These are phyloP conservation scores for Zelonia costaricensis DNA, from an alignment of 208 protist genomes.

Conservation along the genomic window DNA sequence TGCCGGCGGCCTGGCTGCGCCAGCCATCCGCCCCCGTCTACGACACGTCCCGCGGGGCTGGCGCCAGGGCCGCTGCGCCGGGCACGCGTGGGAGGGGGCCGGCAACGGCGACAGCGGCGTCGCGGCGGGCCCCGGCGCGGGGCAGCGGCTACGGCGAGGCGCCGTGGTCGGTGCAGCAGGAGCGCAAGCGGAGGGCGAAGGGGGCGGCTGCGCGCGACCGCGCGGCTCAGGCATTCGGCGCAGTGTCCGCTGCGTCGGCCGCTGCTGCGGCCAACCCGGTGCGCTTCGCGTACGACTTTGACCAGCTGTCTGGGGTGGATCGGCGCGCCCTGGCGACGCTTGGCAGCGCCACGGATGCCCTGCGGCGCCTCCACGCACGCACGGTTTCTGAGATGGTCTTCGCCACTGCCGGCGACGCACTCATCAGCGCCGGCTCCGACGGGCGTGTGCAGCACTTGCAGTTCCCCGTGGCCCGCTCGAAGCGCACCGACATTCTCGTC, in stretches of 20 bases:
- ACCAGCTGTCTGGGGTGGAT: not conserved
- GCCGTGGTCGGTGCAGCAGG: slow-evolving; percentile 72
- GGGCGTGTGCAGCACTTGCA: slow-evolving; percentile 35
- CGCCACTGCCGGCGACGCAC: slow-evolving; percentile 36
- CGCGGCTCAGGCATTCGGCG: slow-evolving; percentile 34
- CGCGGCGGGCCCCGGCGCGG: slow-evolving; percentile 20
- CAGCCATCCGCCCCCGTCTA: slow-evolving; percentile 7
- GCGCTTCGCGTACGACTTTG: slow-evolving; percentile 12
- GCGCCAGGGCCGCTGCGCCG: not conserved
- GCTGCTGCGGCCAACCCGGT: not conserved
- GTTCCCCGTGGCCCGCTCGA: slow-evolving; percentile 44
- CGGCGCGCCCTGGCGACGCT: not conserved
- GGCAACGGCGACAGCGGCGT: not conserved
- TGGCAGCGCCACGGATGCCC: slow-evolving; percentile 10
- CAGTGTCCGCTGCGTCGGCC: slow-evolving; percentile 10
- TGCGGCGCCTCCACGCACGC: slow-evolving; percentile 15
- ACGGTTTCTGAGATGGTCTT: slow-evolving; percentile 39
- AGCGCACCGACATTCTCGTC: slow-evolving; percentile 35
- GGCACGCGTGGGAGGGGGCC: not conserved
- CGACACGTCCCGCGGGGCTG: not conserved
- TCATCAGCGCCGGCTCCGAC: slow-evolving; percentile 57
- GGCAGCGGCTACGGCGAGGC: slow-evolving; percentile 68
- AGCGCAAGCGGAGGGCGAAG: slow-evolving; percentile 15
- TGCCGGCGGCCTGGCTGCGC: slow-evolving; percentile 44
- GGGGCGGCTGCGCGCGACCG: slow-evolving; percentile 30